A percentile compares a stretch with the other conserved stretches of the same genome.
phyloP scores from a whole-genome alignment of 75 land plant genomes.

The Picea sitchensis region DNA sequence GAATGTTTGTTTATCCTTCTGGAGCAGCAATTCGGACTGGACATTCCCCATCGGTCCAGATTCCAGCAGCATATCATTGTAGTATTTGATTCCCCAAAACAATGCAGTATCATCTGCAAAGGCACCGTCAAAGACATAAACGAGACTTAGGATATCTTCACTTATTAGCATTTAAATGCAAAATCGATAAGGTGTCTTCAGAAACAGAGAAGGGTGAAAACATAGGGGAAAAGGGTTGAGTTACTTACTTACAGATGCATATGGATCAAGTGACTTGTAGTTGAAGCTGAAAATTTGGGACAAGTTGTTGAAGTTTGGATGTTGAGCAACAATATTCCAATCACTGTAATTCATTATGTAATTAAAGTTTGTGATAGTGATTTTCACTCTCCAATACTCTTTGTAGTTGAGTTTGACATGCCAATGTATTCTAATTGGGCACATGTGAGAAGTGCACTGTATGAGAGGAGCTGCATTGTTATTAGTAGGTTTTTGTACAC shows the following conservation, averaged over 20 bases:
- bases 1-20: slow-evolving; percentile 47
- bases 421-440: slow-evolving; percentile 69
- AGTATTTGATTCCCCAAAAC: slow-evolving; percentile 72
- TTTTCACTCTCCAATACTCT: slow-evolving; percentile 65
- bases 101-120: slow-evolving; percentile 66
- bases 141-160: no score
- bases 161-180: no score
- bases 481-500: slow-evolving; percentile 10
- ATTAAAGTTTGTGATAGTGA: slow-evolving; percentile 61
- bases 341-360: slow-evolving; percentile 57
- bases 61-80: slow-evolving; percentile 68
- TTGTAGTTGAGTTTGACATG: slow-evolving; percentile 70
- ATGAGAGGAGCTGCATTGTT: slow-evolving; percentile 27
- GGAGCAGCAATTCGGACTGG: slow-evolving; percentile 63
- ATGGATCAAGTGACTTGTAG: slow-evolving; percentile 56
- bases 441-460: slow-evolving; percentile 73
- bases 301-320: slow-evolving; percentile 66
- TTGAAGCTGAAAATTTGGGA: slow-evolving; percentile 71
- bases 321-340: slow-evolving; percentile 72
- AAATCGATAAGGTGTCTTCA: no score
- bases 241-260: slow-evolving; percentile 53
- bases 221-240: not conserved
- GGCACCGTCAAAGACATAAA: not conserved
- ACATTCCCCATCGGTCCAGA: slow-evolving; percentile 61
- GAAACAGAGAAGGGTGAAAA: no score